Percentiles rank a stretch among this genome's conserved stretches.
Evolutionary conservation across 495 filamentous ascomycete species (phyloP).

Genomic region (Penicillium herquei): DNA sequence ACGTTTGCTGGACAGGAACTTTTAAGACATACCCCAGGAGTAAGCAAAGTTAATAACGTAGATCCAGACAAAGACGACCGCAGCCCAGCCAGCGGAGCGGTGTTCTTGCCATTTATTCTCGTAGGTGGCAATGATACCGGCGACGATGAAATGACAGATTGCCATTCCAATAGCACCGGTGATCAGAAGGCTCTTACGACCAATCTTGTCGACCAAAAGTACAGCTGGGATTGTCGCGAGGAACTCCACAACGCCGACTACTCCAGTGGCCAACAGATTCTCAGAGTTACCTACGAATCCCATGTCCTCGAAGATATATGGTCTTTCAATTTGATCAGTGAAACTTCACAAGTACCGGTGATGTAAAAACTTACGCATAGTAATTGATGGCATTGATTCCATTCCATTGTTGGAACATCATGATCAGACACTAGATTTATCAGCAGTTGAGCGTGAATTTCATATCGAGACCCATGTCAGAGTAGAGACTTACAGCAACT

Average conservation of each 20-base stretch:
- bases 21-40: slow-evolving; percentile 34
- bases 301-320: slow-evolving; percentile 38
- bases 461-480: background rate
- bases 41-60: slow-evolving; percentile 46
- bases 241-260: slow-evolving; percentile 76
- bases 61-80: slow-evolving; percentile 44
- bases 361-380: slow-evolving; percentile 23
- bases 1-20: background rate
- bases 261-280: slow-evolving; percentile 64
- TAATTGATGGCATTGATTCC: slow-evolving; percentile 47
- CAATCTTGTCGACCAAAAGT: slow-evolving; percentile 71
- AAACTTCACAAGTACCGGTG: background rate
- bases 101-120: slow-evolving; percentile 25
- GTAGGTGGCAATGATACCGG: slow-evolving; percentile 38
- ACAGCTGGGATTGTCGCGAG: slow-evolving; percentile 67
- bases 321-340: slow-evolving; percentile 8
- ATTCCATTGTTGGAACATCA: slow-evolving; percentile 61
- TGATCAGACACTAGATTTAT: slow-evolving; percentile 26
- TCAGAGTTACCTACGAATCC: slow-evolving; percentile 47
- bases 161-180: slow-evolving; percentile 73
- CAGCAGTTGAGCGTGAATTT: background rate
- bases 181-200: slow-evolving; percentile 69
- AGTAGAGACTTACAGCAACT: slow-evolving; percentile 27
- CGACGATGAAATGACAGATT: slow-evolving; percentile 50
- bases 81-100: slow-evolving; percentile 39